Conservation (phyloP, 441 rosid genomes). For the Rhodomyrtus psidioides region DNA sequence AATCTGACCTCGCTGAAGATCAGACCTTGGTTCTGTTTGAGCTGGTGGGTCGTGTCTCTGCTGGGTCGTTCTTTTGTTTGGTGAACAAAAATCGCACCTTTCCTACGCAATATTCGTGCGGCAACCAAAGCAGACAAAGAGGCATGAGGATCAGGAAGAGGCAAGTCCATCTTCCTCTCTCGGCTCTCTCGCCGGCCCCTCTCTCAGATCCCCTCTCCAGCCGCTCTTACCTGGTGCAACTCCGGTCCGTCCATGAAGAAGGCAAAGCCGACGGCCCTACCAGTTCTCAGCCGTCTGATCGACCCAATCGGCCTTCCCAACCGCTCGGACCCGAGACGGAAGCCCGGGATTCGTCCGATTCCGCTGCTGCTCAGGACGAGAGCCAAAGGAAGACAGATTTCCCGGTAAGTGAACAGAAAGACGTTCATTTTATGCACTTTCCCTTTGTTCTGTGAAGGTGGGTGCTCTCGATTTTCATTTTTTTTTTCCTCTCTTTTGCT, state of each 20-base stretch:
- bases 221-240: slow-evolving; percentile 66
- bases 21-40: not conserved
- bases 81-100: not conserved
- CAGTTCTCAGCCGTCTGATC: slow-evolving; percentile 19
- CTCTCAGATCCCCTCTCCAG: slow-evolving; percentile 72
- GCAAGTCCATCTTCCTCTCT: slow-evolving; percentile 56
- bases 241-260: slow-evolving; percentile 11
- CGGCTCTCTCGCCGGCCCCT: slow-evolving; percentile 72
- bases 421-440: not conserved
- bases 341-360: slow-evolving; percentile 1
- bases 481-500: not conserved
- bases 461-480: slow-evolving; percentile 3
- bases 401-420: slow-evolving; percentile 25
- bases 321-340: slow-evolving; percentile 25
- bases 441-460: not conserved
- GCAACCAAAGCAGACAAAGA: not conserved
- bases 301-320: slow-evolving; percentile 20
- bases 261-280: slow-evolving; percentile 2
- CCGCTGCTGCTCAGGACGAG: not conserved
- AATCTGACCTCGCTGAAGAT: not conserved
- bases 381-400: slow-evolving; percentile 13
- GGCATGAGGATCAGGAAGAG: slow-evolving; percentile 93
- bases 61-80: slow-evolving; percentile 1
- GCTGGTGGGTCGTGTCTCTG: not conserved
- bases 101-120: not conserved